Evolutionary conservation across 371 early-diverging fungal species (phyloP).

Genomic region (Mucor racemosus): DNA sequence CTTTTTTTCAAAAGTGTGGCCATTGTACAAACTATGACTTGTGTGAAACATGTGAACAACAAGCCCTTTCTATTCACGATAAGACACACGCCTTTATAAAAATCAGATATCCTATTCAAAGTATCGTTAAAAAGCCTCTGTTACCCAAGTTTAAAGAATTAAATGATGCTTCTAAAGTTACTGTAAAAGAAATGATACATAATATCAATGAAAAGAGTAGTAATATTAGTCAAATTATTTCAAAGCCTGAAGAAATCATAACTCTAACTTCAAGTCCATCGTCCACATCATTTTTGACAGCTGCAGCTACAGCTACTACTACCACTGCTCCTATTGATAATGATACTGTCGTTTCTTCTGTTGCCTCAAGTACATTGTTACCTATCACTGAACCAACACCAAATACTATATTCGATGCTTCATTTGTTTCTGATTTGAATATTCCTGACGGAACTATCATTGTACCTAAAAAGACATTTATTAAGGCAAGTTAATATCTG

Average conservation of each 20-base stretch:
- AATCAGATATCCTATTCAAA: constrained; percentile 39
- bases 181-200: constrained; percentile 4
- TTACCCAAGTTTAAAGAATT: constrained; percentile 21
- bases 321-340: not conserved
- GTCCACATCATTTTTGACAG: not conserved
- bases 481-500: constrained; percentile 25
- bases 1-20: constrained; percentile 49
- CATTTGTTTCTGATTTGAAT: constrained; percentile 71
- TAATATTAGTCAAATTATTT: not conserved
- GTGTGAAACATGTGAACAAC: constrained; percentile 61
- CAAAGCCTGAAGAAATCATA: constrained; percentile 11
- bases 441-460: constrained; percentile 69
- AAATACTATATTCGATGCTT: constrained; percentile 27
- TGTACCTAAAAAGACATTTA: constrained; percentile 24
- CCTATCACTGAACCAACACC: not conserved
- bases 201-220: not conserved
- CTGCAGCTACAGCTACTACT: not conserved
- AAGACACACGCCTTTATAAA: constrained; percentile 59
- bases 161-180: not conserved
- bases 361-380: not conserved
- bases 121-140: constrained; percentile 1
- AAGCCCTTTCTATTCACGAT: constrained; percentile 38
- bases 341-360: not conserved
- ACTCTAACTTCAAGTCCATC: not conserved
- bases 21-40: constrained; percentile 61